These are phyloP conservation scores for Penicillium angulare DNA, from an alignment of 495 filamentous ascomycete species.

Conservation along the genomic window DNA sequence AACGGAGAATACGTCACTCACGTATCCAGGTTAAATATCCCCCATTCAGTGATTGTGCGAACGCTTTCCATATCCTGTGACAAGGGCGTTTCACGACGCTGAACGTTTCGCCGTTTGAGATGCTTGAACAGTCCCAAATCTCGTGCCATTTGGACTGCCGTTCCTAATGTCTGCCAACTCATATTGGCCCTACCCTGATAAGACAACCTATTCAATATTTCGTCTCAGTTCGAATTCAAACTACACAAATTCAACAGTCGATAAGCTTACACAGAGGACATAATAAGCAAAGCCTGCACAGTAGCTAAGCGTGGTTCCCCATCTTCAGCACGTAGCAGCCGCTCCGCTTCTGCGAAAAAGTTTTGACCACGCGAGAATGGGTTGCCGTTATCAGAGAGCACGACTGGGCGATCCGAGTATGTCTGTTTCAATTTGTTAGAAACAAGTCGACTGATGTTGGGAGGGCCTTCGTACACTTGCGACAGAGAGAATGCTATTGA, in stretches of 20 bases:
- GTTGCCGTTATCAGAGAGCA: constrained; percentile 31
- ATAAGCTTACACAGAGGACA: constrained; percentile 36
- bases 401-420: constrained; percentile 50
- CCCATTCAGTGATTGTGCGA: constrained; percentile 33
- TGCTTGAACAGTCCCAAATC: constrained; percentile 30
- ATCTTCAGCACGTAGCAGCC: constrained; percentile 34
- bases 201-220: too few species aligned
- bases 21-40: constrained; percentile 35
- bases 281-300: constrained; percentile 37
- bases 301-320: constrained; percentile 30
- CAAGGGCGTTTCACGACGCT: constrained; percentile 7
- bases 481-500: constrained; percentile 41
- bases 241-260: background rate
- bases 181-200: constrained; percentile 28
- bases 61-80: constrained; percentile 22
- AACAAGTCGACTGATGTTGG: background rate
- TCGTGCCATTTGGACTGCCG: constrained; percentile 34
- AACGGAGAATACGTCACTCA: constrained; percentile 7
- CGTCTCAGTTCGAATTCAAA: too few species aligned
- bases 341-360: constrained; percentile 37
- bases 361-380: constrained; percentile 28
- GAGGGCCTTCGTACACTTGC: constrained; percentile 33
- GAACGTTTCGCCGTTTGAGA: constrained; percentile 7
- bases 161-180: constrained; percentile 37
- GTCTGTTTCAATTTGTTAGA: constrained; percentile 17